A percentile compares a stretch with the other conserved stretches of the same genome.
phyloP scores from a whole-genome alignment of 495 filamentous ascomycete genomes.

The Corynascus novoguineensis region DNA sequence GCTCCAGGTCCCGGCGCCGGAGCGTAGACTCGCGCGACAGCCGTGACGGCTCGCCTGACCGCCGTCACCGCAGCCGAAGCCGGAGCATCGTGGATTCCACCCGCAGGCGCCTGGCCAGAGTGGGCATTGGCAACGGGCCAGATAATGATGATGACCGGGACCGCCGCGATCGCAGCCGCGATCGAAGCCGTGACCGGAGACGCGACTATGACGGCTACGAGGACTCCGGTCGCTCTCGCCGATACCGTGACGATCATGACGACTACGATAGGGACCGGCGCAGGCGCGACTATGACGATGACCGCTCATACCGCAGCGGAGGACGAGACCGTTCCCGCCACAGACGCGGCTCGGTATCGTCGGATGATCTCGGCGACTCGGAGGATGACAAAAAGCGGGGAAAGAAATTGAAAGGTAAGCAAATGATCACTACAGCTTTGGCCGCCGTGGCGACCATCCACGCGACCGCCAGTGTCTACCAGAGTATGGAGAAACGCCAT shows the following conservation, averaged over 20 bases:
- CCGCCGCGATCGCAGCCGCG: slow-evolving; percentile 27
- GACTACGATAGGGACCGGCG: slow-evolving; percentile 44
- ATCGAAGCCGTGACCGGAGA: slow-evolving; percentile 22
- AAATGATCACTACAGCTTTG: slow-evolving; percentile 74
- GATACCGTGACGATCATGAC: slow-evolving; percentile 41
- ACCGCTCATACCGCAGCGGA: slow-evolving; percentile 37
- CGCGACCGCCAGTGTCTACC: slow-evolving; percentile 74
- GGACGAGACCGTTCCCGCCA: slow-evolving; percentile 29
- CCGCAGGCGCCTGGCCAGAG: slow-evolving; percentile 41
- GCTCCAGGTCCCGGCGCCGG: slow-evolving; percentile 51
- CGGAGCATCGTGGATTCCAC: slow-evolving; percentile 45
- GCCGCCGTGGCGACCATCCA: slow-evolving; percentile 87
- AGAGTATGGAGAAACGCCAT: slow-evolving; percentile 68
- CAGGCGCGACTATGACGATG: slow-evolving; percentile 49
- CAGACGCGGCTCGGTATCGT: slow-evolving; percentile 37
- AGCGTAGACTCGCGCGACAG: slow-evolving; percentile 50
- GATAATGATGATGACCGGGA: slow-evolving; percentile 41
- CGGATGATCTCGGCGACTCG: slow-evolving; percentile 61
- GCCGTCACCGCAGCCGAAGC: slow-evolving; percentile 43
- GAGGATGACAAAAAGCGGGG: slow-evolving; percentile 68
- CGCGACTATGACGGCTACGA: slow-evolving; percentile 33
- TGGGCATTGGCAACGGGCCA: slow-evolving; percentile 42
- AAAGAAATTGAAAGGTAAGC: slow-evolving; percentile 79
- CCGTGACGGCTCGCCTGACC: slow-evolving; percentile 35
- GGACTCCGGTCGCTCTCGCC: slow-evolving; percentile 29